A percentile compares a stretch with the other conserved stretches of the same genome.
These are phyloP conservation scores for Arthrobotrys conoides DNA, from an alignment of 2,329 filamentous ascomycete genomes.

Conservation along the genomic window DNA sequence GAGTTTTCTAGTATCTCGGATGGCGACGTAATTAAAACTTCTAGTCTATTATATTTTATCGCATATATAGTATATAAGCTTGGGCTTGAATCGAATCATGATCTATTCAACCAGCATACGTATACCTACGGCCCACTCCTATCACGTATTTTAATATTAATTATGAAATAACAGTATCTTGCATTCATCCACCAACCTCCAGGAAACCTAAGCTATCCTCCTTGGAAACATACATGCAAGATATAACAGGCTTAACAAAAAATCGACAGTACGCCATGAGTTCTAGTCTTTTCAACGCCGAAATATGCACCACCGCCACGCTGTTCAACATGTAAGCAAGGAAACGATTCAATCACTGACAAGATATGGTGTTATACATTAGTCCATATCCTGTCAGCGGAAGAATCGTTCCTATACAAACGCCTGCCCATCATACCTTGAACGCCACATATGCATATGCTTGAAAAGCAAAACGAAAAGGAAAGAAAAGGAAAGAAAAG, in stretches of 20 bases:
- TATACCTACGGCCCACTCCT: neutral
- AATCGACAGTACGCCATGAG: neutral
- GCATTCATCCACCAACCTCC: neutral
- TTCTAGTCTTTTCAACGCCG: neutral
- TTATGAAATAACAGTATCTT: conserved; percentile 2
- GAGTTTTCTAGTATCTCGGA: no score
- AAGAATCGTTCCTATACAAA: neutral
- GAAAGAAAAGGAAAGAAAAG: neutral
- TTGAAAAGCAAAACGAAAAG: neutral
- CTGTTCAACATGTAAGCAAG: neutral
- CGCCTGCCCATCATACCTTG: neutral
- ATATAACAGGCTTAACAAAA: neutral
- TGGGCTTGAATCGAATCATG: no score
- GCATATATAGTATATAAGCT: no score
- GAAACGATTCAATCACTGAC: neutral
- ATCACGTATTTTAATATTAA: neutral
- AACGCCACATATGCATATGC: conserved; percentile 13
- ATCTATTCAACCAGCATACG: neutral
- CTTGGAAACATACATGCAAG: conserved; percentile 19
- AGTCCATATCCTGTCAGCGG: neutral
- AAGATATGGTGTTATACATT: conserved; percentile 20
- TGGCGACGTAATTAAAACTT: no score
- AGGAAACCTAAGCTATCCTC: neutral
- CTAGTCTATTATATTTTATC: no score
- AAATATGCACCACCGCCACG: conserved; percentile 7